Evolutionary conservation across 352 stramenopile genomes (phyloP).

Genomic region (Globisporangium emineosum): DNA sequence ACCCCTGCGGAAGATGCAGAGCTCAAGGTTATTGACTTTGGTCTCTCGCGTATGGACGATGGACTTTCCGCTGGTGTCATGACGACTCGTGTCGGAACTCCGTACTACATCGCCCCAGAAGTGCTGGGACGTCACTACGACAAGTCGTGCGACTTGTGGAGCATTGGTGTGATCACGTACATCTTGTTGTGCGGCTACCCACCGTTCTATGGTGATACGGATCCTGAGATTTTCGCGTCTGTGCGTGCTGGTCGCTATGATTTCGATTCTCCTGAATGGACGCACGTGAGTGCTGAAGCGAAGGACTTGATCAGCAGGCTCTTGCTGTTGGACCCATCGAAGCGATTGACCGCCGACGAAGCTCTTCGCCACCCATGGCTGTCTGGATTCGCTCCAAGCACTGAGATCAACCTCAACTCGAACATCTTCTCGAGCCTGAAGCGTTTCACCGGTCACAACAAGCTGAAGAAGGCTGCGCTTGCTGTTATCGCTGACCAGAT

Average conservation of each 20-base stretch:
- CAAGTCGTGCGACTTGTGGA: constrained; percentile 96
- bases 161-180: constrained; percentile 95
- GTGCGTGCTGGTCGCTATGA: constrained; percentile 78
- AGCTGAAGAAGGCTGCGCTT: constrained; percentile 86
- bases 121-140: constrained; percentile 94
- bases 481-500: constrained; percentile 86
- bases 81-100: constrained; percentile 96
- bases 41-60: constrained; percentile 91
- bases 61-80: constrained; percentile 79
- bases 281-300: constrained; percentile 76
- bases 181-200: constrained; percentile 95
- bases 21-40: constrained; percentile 99
- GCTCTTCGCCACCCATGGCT: constrained; percentile 82
- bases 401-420: constrained; percentile 73
- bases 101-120: constrained; percentile 94
- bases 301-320: constrained; percentile 95
- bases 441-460: constrained; percentile 87
- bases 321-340: constrained; percentile 90
- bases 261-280: constrained; percentile 86
- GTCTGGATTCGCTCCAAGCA: constrained; percentile 72
- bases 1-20: constrained; percentile 86
- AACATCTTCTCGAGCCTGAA: constrained; percentile 86
- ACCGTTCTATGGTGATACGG: constrained; percentile 95
- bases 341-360: constrained; percentile 91
- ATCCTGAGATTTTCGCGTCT: constrained; percentile 87